phyloP scores from a whole-genome alignment of 1,284 basidiomycete species.

The Naganishia cerealis region DNA sequence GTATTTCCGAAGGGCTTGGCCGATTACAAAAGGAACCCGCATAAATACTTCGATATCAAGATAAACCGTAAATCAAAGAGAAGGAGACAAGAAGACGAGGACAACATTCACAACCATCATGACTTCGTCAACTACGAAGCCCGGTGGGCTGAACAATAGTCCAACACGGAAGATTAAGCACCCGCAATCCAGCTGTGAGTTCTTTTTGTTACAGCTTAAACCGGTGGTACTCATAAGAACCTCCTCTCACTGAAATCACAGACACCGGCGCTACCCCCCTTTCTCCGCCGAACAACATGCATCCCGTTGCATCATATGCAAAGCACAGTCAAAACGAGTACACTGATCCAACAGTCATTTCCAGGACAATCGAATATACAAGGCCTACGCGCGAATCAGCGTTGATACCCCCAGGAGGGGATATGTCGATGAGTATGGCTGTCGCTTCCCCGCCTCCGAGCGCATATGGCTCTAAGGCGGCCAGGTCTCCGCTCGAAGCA shows the following conservation, averaged over 20 bases:
- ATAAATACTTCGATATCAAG: background rate
- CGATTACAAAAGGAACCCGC: conserved; percentile 4
- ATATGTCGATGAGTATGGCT: conserved; percentile 50
- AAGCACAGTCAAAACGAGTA: conserved; percentile 3
- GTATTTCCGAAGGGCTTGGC: background rate
- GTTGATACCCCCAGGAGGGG: conserved; percentile 45
- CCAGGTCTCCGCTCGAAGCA: conserved; percentile 25
- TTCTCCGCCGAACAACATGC: conserved; percentile 27
- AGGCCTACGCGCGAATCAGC: conserved; percentile 51
- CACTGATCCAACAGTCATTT: conserved; percentile 32
- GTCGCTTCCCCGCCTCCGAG: conserved; percentile 3
- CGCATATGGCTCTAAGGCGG: background rate
- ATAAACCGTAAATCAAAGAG: background rate
- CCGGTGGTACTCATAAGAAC: background rate
- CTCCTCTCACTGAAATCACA: conserved; percentile 30
- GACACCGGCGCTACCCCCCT: conserved; percentile 53
- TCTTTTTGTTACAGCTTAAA: background rate
- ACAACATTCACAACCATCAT: background rate
- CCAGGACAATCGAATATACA: conserved; percentile 49
- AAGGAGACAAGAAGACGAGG: conserved; percentile 8
- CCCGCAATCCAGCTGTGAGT: conserved; percentile 52
- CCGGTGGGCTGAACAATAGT: conserved; percentile 19
- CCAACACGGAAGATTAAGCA: conserved; percentile 47
- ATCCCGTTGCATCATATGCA: conserved; percentile 7
- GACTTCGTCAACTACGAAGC: conserved; percentile 24